Conservation (phyloP, 768 basidiomycete species). For the Lepiota brunneoincarnata region DNA sequence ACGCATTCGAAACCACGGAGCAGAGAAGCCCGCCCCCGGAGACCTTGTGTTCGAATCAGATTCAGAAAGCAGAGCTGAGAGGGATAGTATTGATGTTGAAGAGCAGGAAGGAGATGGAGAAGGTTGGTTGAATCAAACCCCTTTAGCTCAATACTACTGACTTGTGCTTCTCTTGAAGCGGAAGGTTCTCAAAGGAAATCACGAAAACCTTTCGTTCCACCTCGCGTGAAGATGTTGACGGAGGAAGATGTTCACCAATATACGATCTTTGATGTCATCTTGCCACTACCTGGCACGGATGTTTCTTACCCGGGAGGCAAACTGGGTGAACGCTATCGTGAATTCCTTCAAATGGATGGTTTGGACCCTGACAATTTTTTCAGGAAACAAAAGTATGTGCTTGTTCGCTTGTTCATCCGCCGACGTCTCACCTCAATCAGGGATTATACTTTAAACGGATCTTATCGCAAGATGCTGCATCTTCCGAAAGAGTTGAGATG, state of each 20-base stretch:
- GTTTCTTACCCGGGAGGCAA: conserved; percentile 88
- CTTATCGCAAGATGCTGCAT: conserved; percentile 91
- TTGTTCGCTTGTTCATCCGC: background rate
- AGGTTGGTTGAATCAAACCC: conserved; percentile 16
- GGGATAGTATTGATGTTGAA: conserved; percentile 30
- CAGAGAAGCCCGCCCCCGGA: conserved; percentile 73
- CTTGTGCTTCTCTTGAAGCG: conserved; percentile 13
- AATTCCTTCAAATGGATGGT: conserved; percentile 82
- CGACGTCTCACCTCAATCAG: conserved; percentile 35
- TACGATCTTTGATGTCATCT: conserved; percentile 91
- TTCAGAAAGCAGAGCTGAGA: conserved; percentile 30
- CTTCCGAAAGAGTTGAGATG: conserved; percentile 80
- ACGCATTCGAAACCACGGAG: conserved; percentile 77
- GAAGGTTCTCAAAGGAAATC: conserved; percentile 30
- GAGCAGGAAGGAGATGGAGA: conserved; percentile 33
- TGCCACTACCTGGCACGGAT: conserved; percentile 96
- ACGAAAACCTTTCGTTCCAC: conserved; percentile 59
- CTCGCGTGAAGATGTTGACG: conserved; percentile 74
- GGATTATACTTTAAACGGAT: conserved; percentile 90
- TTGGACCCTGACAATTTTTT: conserved; percentile 88
- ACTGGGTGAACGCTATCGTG: conserved; percentile 82
- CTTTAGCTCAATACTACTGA: background rate
- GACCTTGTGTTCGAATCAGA: conserved; percentile 82
- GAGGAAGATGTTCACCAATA: conserved; percentile 77
- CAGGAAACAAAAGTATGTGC: conserved; percentile 80